Base-by-base conservation (phyloP, 306 rosid species). In the Cucurbita maxima region DNA sequence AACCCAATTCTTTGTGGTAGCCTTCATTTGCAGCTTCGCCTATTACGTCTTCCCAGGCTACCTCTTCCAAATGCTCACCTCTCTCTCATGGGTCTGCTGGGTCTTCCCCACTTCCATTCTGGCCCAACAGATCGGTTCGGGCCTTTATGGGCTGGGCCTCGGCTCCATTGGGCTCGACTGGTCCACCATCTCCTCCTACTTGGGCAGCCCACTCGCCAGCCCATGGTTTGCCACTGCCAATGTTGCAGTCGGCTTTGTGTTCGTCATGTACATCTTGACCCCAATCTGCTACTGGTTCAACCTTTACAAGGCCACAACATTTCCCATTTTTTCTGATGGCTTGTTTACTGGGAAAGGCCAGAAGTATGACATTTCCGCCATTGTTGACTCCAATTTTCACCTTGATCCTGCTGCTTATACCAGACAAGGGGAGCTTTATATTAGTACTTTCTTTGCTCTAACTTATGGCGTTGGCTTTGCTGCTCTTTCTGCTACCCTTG, bases 181-280 rank as follows among this genome's bases (percentile, higher is more conserved):
- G 98, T 90, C 97, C 47, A 82, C 97, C 16, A 82, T 90, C 59
- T 88, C 97, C 3, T 76, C 98, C 40, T 93, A 93, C 79, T 90
- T 93, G 0, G 98, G 98, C 37, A 92, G 98, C 88, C 98, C 98
- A 64, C 86, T 92, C 0, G 96, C 96, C 0, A 93, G 98, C 72
- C 98, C 98, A 79, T 93, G 96, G 97, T 93, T 93, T 77, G 98
- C 98, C 55, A 93, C 98, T 0, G 98, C 96, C 43, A 93, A 93
- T 25, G 91, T 92, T 1, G 98, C 96, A 1, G 96, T 25, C 0
- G 98, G 98, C 2, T 92, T 76, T 48, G 51, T 86, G 43, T 63
- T 84, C 7, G 87, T 92, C 12, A 84, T 92, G 96, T 90, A 92
- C 71, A 51, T 90, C 38, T 64, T 90, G 75, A 86, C 91, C 4